Conservation (phyloP, 2,329 filamentous ascomycete genomes). For the Sporothrix euskadiensis region DNA sequence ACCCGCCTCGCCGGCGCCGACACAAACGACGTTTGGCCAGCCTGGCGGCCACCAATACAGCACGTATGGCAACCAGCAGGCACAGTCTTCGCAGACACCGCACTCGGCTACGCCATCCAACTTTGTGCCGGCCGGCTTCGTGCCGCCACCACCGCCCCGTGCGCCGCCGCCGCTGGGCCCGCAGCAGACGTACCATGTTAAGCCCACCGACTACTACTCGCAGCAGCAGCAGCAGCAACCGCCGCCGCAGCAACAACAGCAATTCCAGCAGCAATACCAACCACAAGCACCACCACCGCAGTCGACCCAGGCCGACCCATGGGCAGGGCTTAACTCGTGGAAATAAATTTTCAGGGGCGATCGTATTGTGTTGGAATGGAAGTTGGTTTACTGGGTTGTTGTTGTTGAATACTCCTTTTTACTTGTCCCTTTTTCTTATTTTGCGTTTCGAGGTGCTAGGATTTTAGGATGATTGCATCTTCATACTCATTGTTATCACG, state of each 20-base stretch:
- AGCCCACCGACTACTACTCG: conserved; percentile 38
- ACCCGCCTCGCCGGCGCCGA: conserved; percentile 61
- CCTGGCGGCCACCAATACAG: conserved; percentile 48
- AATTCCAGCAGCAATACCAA: conserved; percentile 40
- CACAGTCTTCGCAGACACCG: conserved; percentile 45
- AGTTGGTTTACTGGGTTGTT: no score
- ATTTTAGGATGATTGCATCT: conserved; percentile 4
- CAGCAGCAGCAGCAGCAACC: conserved; percentile 43
- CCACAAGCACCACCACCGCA: conserved; percentile 43
- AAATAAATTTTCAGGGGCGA: conserved; percentile 40
- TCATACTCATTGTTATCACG: not conserved
- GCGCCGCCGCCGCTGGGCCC: conserved; percentile 62
- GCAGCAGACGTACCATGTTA: conserved; percentile 62
- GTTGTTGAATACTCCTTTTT: not conserved
- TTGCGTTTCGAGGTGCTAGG: not conserved
- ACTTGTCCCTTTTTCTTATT: not conserved
- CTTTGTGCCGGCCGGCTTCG: conserved; percentile 58
- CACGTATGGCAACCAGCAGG: conserved; percentile 50
- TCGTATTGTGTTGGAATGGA: not conserved
- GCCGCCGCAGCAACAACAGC: conserved; percentile 32
- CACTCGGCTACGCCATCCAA: conserved; percentile 40
- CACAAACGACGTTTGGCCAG: conserved; percentile 56
- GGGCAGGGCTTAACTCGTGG: conserved; percentile 56
- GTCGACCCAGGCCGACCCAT: conserved; percentile 49
- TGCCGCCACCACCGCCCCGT: conserved; percentile 64